These are phyloP conservation scores for Curvularia spicifera DNA, from an alignment of 2,329 filamentous ascomycete genomes.

Conservation along the genomic window DNA sequence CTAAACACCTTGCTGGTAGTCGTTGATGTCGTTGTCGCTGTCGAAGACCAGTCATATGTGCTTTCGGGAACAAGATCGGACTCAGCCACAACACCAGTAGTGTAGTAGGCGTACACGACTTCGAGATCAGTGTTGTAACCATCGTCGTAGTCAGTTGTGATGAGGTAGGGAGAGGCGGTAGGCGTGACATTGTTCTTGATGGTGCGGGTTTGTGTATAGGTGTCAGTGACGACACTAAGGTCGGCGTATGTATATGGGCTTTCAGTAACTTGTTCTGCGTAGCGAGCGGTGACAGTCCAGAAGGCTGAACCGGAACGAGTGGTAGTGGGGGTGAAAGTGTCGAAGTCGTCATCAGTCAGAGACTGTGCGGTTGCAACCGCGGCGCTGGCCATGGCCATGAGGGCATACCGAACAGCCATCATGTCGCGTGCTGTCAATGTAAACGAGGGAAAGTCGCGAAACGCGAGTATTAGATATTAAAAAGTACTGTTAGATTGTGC, in stretches of 20 bases:
- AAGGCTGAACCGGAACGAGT: conserved; percentile 20
- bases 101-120: conserved; percentile 32
- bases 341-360: conserved; percentile 2
- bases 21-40: conserved; percentile 13
- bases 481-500: conserved; percentile 15
- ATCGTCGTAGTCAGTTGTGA: conserved; percentile 9
- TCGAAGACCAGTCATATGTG: conserved; percentile 17
- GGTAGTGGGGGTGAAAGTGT: background rate
- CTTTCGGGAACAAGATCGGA: conserved; percentile 31
- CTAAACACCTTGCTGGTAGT: conserved; percentile 24
- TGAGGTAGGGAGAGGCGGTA: conserved; percentile 29
- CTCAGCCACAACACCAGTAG: conserved; percentile 27
- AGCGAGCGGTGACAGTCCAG: conserved; percentile 36
- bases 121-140: conserved; percentile 23
- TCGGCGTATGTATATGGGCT: conserved; percentile 24
- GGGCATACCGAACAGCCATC: conserved; percentile 27
- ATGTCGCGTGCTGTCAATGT: conserved; percentile 1
- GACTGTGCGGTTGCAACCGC: conserved; percentile 23
- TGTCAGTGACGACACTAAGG: conserved; percentile 17
- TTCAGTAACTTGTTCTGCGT: conserved; percentile 23
- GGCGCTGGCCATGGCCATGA: conserved; percentile 23
- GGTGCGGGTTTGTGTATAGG: conserved; percentile 22
- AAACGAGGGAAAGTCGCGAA: conserved; percentile 17
- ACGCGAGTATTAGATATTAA: conserved; percentile 20
- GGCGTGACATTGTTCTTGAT: conserved; percentile 37